Percentiles rank a stretch among this genome's conserved stretches.
Evolutionary conservation across 1,284 basidiomycete genomes (phyloP).

Genomic region (Cutaneotrichosporon cavernicola): DNA sequence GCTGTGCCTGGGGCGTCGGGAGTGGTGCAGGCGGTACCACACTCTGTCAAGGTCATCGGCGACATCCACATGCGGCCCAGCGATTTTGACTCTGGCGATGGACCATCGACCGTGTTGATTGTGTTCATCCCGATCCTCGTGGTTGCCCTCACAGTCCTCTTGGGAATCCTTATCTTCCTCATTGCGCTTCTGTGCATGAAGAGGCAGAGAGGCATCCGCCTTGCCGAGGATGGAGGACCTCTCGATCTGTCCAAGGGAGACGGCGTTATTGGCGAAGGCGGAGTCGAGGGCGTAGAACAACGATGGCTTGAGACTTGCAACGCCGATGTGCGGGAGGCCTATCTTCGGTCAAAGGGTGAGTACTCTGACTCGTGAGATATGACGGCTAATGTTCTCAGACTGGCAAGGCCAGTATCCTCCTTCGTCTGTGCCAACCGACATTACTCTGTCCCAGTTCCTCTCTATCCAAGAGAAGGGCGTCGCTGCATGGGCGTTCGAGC

Average conservation of each 20-base stretch:
- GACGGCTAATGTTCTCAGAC: constrained; percentile 79
- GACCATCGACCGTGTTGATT: constrained; percentile 40
- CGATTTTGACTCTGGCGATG: constrained; percentile 24
- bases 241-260: constrained; percentile 90
- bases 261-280: constrained; percentile 82
- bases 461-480: constrained; percentile 98
- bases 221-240: constrained; percentile 86
- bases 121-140: constrained; percentile 74
- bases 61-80: constrained; percentile 1
- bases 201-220: constrained; percentile 72
- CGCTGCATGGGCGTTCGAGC: constrained; percentile 95
- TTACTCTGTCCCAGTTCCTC: constrained; percentile 92
- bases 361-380: constrained; percentile 53
- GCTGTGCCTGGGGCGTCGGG: neutral
- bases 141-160: constrained; percentile 85
- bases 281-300: constrained; percentile 83
- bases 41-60: neutral
- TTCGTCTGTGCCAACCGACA: constrained; percentile 88
- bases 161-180: constrained; percentile 85
- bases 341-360: constrained; percentile 83
- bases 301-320: constrained; percentile 86
- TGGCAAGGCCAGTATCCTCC: constrained; percentile 88
- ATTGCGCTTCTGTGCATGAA: constrained; percentile 80
- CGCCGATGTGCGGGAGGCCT: constrained; percentile 68
- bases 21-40: neutral